Base-by-base conservation (phyloP, 2,329 filamentous ascomycete genomes). In the Thermothelomyces thermophilus region DNA sequence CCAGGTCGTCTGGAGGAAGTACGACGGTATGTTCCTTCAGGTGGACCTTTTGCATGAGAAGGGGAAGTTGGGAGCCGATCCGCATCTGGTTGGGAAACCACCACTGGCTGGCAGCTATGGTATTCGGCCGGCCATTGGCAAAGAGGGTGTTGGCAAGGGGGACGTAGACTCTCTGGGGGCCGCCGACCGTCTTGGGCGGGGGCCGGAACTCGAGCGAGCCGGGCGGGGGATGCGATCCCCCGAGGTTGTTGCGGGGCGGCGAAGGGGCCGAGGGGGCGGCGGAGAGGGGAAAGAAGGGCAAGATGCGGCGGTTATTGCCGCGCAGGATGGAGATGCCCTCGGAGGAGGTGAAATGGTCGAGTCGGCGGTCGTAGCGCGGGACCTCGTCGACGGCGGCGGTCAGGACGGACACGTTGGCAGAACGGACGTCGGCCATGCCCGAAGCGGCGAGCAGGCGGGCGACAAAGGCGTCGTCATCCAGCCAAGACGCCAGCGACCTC, bases 121-220 rank as follows among this genome's bases (percentile, higher is more conserved):
- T 86, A 2, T 82, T 82, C 1, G 70, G 70, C 22, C 70, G 73
- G 40, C 82, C 84, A 53, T 83, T 91, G 34, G 82, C 78, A 62
- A 93, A 93, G 6, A 89, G 70, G 0, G 88, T 94, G 60, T 89
- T 87, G 35, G 87, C 83, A 22, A 93, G 69, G 2, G 87, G 87
- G 2, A 90, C 51, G 5, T 74, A 79, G 47, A 76, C 64, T 3
- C 66, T 63, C 3, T 70, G 55, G 5, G 52, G 51, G 30, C 52
- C 54, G 1, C 49, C 53, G 26, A 59, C 51, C 5, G 51, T 41
- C 19, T 63, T 39, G 9, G 59, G 56, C 7, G 54, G 36, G 8
- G 48, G 14, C 3, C 22, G 42, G 41, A 57, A 54, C 0, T 68
- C 70, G 6, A 79, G 58, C 14, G 68, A 69, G 8, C 73, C 64